Percentiles rank a stretch among this genome's conserved stretches.
Evolutionary conservation across 1,284 basidiomycete species (phyloP).

Genomic region (Tilletia caries): DNA sequence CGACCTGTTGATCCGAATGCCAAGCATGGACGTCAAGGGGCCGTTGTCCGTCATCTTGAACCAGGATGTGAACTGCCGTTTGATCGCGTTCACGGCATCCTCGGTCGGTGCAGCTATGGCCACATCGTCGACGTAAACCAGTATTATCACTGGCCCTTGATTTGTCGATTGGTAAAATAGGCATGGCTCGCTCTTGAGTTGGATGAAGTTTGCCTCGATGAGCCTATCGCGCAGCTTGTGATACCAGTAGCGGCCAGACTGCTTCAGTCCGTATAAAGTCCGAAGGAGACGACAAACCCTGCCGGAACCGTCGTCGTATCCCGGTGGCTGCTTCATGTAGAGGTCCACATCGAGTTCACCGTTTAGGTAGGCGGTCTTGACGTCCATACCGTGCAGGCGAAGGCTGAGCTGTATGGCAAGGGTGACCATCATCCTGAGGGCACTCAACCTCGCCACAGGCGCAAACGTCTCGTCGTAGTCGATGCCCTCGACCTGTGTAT

Average conservation of each 20-base stretch:
- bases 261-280: neutral
- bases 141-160: neutral
- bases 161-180: neutral
- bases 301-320: neutral
- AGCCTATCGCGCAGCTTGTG: neutral
- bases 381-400: neutral
- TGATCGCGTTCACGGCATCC: neutral
- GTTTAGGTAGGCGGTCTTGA: neutral
- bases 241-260: neutral
- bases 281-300: neutral
- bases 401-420: neutral
- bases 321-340: neutral
- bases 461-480: neutral
- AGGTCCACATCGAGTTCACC: neutral
- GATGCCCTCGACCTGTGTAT: neutral
- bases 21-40: neutral
- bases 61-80: neutral
- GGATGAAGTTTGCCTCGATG: neutral
- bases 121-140: neutral
- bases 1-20: neutral
- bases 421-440: neutral
- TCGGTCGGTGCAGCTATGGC: neutral
- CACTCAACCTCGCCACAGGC: neutral
- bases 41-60: constrained; percentile 4
- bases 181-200: neutral